A percentile compares a stretch with the other conserved stretches of the same genome.
Evolutionary conservation across 1,284 basidiomycete species (phyloP).

Genomic region (Omphalotus olearius): DNA sequence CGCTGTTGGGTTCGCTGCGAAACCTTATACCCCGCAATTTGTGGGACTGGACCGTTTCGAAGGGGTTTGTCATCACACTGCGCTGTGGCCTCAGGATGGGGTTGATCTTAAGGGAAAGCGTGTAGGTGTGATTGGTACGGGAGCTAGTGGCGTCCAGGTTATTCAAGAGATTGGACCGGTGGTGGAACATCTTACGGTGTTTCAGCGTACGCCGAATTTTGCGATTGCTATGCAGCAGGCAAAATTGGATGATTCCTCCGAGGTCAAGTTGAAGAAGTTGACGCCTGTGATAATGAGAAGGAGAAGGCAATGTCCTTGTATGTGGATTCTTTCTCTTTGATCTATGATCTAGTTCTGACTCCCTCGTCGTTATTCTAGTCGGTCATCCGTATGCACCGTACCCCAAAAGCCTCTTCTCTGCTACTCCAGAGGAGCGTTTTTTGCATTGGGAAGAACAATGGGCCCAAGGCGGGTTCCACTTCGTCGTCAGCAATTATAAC

Average conservation of each 20-base stretch:
- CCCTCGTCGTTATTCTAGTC: background rate
- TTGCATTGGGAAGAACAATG: slow-evolving; percentile 21
- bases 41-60: slow-evolving; percentile 21
- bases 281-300: slow-evolving; percentile 19
- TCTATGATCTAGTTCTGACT: background rate
- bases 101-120: slow-evolving; percentile 20
- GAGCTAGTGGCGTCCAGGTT: slow-evolving; percentile 24
- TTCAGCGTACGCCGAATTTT: slow-evolving; percentile 24
- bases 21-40: slow-evolving; percentile 18
- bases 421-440: slow-evolving; percentile 20
- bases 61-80: slow-evolving; percentile 21
- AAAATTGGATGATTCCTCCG: slow-evolving; percentile 4
- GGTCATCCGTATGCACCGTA: slow-evolving; percentile 16
- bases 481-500: slow-evolving; percentile 15
- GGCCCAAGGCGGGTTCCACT: slow-evolving; percentile 20
- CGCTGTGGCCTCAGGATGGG: slow-evolving; percentile 21
- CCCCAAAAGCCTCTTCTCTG: slow-evolving; percentile 10
- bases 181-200: slow-evolving; percentile 21
- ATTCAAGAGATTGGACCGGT: slow-evolving; percentile 19
- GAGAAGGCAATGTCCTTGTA: slow-evolving; percentile 12
- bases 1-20: slow-evolving; percentile 22
- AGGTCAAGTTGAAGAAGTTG: slow-evolving; percentile 17
- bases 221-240: slow-evolving; percentile 20
- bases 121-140: slow-evolving; percentile 23
- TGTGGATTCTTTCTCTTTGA: slow-evolving; percentile 2